Percentiles rank a stretch among this genome's conserved stretches.
Evolutionary conservation across 441 rosid species (phyloP).

Genomic region (Kokia cookei): DNA sequence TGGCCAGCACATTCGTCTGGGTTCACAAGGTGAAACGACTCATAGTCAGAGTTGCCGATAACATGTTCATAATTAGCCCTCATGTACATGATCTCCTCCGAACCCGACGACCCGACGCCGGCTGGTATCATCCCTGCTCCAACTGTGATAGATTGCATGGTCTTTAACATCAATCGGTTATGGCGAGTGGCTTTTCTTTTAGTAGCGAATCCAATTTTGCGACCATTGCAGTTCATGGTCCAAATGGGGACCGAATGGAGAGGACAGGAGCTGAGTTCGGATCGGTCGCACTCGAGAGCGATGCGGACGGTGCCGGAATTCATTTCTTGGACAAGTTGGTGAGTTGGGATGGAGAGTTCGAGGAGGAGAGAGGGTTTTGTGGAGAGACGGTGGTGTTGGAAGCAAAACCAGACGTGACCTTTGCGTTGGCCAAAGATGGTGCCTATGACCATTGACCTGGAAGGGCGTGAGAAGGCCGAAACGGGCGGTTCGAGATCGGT

Average conservation of each 20-base stretch:
- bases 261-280: constrained; percentile 44
- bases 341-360: constrained; percentile 65
- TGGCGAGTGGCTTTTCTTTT: constrained; percentile 41
- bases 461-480: constrained; percentile 49
- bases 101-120: constrained; percentile 31
- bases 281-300: constrained; percentile 57
- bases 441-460: constrained; percentile 78
- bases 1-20: constrained; percentile 62
- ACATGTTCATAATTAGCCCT: constrained; percentile 78
- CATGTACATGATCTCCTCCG: constrained; percentile 74
- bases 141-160: constrained; percentile 60
- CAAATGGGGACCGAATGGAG: constrained; percentile 65
- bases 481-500: constrained; percentile 13
- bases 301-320: constrained; percentile 60
- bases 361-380: constrained; percentile 60
- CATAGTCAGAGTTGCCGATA: constrained; percentile 60
- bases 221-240: constrained; percentile 66
- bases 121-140: constrained; percentile 74
- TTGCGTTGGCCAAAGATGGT: constrained; percentile 75
- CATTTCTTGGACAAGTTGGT: constrained; percentile 71
- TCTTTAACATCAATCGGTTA: constrained; percentile 48
- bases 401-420: constrained; percentile 86
- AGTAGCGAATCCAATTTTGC: constrained; percentile 53
- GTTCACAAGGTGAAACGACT: constrained; percentile 74
- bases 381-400: constrained; percentile 74